phyloP scores from a whole-genome alignment of 2,329 filamentous ascomycete species.

The Amylocarpus encephaloides region DNA sequence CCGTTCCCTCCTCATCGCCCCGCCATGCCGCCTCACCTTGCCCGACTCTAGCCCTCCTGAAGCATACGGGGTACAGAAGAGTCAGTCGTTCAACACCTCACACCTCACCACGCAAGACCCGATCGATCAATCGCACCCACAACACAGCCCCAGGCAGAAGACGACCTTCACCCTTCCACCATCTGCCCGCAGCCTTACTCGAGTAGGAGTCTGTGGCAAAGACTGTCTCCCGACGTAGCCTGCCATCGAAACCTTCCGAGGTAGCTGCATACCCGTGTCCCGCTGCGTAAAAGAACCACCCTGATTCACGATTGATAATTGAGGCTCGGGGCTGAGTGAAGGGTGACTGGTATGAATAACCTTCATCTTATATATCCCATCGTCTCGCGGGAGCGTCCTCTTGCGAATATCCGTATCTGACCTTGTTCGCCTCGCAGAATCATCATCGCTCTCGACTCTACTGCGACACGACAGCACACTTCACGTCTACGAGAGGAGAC shows the following conservation, averaged over 20 bases:
- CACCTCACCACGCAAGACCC: neutral
- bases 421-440: slow-evolving; percentile 1
- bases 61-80: no score
- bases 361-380: neutral
- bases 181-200: no score
- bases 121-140: neutral
- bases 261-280: slow-evolving; percentile 2
- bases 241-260: neutral
- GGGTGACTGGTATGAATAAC: neutral
- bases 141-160: slow-evolving; percentile 1
- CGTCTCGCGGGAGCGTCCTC: neutral
- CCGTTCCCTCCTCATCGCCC: neutral
- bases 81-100: neutral
- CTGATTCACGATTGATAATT: neutral
- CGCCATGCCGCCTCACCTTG: neutral
- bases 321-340: neutral
- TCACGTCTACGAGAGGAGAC: neutral
- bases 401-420: slow-evolving; percentile 3
- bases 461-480: neutral
- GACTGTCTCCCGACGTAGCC: neutral
- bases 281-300: neutral
- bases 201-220: neutral
- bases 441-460: neutral
- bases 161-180: neutral
- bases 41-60: neutral